A percentile compares a stretch with the other conserved stretches of the same genome.
phyloP scores from a whole-genome alignment of 2,329 filamentous ascomycete genomes.

The Colletotrichum sp. region DNA sequence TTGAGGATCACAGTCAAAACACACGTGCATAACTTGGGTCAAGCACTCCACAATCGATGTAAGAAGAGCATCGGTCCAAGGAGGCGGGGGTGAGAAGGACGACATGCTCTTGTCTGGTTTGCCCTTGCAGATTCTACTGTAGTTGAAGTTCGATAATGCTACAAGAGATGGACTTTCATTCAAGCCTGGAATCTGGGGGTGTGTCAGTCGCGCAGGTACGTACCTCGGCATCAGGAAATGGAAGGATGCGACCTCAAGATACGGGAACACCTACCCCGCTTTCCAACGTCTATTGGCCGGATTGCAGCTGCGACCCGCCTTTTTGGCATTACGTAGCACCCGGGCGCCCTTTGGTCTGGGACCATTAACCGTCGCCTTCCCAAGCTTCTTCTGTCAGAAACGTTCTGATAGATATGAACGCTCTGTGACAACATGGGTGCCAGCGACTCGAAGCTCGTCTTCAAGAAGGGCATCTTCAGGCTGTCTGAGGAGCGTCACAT shows the following conservation, averaged over 20 bases:
- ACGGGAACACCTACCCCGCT: constrained; percentile 7
- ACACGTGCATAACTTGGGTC: not conserved
- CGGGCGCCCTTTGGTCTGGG: constrained; percentile 7
- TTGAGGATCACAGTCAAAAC: not conserved
- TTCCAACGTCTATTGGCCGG: constrained; percentile 4
- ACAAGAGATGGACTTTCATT: not conserved
- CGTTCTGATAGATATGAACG: constrained; percentile 14
- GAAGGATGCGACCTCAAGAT: not conserved
- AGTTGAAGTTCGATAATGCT: not conserved
- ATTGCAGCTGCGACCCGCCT: not conserved
- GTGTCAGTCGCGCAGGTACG: not conserved
- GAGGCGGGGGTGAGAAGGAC: not conserved
- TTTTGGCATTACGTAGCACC: constrained; percentile 20
- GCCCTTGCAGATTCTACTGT: not conserved
- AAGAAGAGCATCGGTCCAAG: not conserved
- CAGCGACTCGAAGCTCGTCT: constrained; percentile 97
- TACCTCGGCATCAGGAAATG: not conserved
- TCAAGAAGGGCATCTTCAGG: constrained; percentile 97
- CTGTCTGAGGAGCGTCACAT: constrained; percentile 92
- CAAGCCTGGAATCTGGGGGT: not conserved
- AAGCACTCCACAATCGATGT: not conserved
- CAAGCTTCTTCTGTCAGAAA: constrained; percentile 12
- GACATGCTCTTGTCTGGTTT: not conserved
- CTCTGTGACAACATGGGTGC: constrained; percentile 75
- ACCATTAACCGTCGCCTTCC: not conserved